Evolutionary conservation across 2,329 filamentous ascomycete genomes (phyloP).

Genomic region (Pseudogymnoascus sp.): DNA sequence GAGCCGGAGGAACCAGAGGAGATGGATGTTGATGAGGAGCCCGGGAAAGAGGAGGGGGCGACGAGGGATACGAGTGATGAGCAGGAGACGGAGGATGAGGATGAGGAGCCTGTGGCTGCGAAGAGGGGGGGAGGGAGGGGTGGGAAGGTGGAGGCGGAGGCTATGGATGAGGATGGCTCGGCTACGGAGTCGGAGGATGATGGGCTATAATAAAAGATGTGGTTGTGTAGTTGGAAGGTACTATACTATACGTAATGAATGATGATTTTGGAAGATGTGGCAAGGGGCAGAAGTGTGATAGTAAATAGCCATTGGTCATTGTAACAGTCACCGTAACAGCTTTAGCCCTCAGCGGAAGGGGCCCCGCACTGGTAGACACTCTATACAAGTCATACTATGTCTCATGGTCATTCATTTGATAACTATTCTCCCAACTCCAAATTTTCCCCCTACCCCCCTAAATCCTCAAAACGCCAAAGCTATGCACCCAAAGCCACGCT

Average conservation of each 20-base stretch:
- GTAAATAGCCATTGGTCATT: neutral
- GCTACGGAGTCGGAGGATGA: slow-evolving; percentile 30
- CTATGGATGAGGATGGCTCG: slow-evolving; percentile 20
- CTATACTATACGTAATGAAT: neutral
- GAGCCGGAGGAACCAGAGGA: slow-evolving; percentile 33
- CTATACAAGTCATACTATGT: no score
- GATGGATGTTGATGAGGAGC: slow-evolving; percentile 44
- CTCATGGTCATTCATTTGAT: neutral
- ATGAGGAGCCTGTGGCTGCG: neutral
- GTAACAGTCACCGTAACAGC: neutral
- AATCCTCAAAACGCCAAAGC: neutral
- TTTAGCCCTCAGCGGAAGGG: neutral
- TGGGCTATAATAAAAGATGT: slow-evolving; percentile 21
- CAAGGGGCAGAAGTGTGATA: neutral
- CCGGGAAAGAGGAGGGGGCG: slow-evolving; percentile 3
- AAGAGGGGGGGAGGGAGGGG: neutral
- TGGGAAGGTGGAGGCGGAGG: neutral
- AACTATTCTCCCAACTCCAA: slow-evolving; percentile 1
- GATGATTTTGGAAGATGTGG: neutral
- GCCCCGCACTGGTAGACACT: no score
- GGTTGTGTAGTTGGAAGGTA: neutral
- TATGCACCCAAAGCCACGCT: neutral
- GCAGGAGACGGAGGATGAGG: slow-evolving; percentile 14
- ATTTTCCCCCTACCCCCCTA: neutral
- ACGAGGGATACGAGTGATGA: slow-evolving; percentile 19